These are phyloP conservation scores for Butyriboletus loyo DNA, from an alignment of 768 basidiomycete genomes.

Conservation along the genomic window DNA sequence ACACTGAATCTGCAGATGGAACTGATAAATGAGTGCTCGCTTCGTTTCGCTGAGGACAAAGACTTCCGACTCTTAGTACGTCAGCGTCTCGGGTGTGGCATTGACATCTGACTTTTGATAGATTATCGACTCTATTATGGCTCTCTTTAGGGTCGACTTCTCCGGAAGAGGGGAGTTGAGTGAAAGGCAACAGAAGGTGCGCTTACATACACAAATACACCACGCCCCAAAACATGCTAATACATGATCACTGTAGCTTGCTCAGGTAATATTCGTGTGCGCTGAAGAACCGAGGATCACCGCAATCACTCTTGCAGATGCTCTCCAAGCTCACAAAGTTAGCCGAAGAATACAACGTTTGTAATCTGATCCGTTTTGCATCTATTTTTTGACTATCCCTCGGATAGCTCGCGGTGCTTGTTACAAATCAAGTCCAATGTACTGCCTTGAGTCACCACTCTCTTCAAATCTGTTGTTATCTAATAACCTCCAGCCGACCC, in stretches of 20 bases:
- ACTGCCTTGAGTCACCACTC: conserved; percentile 5
- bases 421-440: conserved; percentile 95
- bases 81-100: not conserved
- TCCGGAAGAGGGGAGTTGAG: conserved; percentile 92
- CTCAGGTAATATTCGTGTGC: conserved; percentile 52
- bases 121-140: conserved; percentile 98
- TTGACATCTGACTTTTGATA: conserved; percentile 31
- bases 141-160: conserved; percentile 90
- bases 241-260: conserved; percentile 52
- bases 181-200: conserved; percentile 87
- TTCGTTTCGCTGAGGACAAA: conserved; percentile 87
- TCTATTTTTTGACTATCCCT: conserved; percentile 5
- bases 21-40: conserved; percentile 83
- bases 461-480: not conserved
- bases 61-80: conserved; percentile 69
- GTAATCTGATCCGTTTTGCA: conserved; percentile 1
- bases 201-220: not conserved
- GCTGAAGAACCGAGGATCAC: not conserved
- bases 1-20: conserved; percentile 61
- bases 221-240: conserved; percentile 6
- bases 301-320: conserved; percentile 50
- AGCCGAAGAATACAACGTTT: conserved; percentile 87
- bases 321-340: conserved; percentile 88
- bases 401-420: conserved; percentile 70
- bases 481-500: conserved; percentile 67